Conservation (phyloP, 2,329 filamentous ascomycete species). For the Talaromyces atroroseus region DNA sequence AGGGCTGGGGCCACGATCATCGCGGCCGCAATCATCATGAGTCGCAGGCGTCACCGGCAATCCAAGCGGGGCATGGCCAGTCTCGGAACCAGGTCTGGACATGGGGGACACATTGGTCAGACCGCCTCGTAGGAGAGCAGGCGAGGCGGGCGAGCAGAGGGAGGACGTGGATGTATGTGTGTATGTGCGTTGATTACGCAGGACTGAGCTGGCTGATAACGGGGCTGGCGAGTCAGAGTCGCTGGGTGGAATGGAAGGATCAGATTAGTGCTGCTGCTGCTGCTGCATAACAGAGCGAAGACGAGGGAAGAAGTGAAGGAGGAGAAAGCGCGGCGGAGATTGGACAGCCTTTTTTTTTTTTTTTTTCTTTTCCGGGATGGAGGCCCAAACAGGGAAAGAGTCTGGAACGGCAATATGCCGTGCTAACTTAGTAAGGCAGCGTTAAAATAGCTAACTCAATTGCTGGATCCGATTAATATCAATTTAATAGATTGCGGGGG, state of each 20-base stretch:
- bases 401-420: neutral
- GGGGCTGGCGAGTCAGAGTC: neutral
- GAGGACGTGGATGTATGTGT: neutral
- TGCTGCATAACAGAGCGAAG: neutral
- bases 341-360: slow-evolving; percentile 7
- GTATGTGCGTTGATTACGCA: neutral
- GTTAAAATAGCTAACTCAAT: neutral
- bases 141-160: neutral
- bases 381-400: slow-evolving; percentile 8
- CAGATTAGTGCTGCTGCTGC: too few species aligned
- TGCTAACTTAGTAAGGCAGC: too few species aligned
- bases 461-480: neutral
- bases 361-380: neutral
- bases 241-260: neutral
- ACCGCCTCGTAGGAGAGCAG: slow-evolving; percentile 19
- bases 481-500: neutral
- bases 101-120: slow-evolving; percentile 49
- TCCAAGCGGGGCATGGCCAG: slow-evolving; percentile 36
- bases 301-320: neutral
- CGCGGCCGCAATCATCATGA: slow-evolving; percentile 32
- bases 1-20: slow-evolving; percentile 32
- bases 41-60: slow-evolving; percentile 43
- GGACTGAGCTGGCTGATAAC: neutral
- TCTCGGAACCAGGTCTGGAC: slow-evolving; percentile 43
- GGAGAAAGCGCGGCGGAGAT: slow-evolving; percentile 5